These are phyloP conservation scores for Russula sp. DNA, from an alignment of 768 basidiomycete genomes.

Conservation along the genomic window DNA sequence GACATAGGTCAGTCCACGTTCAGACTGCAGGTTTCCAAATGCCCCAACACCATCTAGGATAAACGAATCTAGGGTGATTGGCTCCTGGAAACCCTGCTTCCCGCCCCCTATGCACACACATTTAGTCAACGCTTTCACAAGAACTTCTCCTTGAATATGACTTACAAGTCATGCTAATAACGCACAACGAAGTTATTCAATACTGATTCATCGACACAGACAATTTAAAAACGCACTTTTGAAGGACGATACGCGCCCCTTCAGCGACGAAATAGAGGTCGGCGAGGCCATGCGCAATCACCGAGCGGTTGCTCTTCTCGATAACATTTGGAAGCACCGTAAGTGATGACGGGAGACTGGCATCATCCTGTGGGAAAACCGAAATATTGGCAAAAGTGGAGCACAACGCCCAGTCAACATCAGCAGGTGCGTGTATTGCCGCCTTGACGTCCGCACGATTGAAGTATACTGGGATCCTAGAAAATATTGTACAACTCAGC, in stretches of 20 bases:
- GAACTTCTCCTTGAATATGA: neutral
- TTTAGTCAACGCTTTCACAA: neutral
- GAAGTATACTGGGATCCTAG: slow-evolving; percentile 68
- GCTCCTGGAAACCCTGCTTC: slow-evolving; percentile 69
- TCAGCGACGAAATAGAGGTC: slow-evolving; percentile 74
- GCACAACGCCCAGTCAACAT: slow-evolving; percentile 65
- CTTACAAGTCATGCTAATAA: slow-evolving; percentile 26
- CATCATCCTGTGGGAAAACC: slow-evolving; percentile 63
- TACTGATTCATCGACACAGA: neutral
- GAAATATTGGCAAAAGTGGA: slow-evolving; percentile 48
- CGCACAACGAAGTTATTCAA: neutral
- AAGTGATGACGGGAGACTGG: slow-evolving; percentile 58
- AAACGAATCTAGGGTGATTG: slow-evolving; percentile 63
- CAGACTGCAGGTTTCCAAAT: slow-evolving; percentile 61
- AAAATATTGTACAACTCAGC: neutral
- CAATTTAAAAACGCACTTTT: slow-evolving; percentile 37
- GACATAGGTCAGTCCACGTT: slow-evolving; percentile 64
- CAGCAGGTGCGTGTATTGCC: slow-evolving; percentile 66
- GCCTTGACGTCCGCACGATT: slow-evolving; percentile 63
- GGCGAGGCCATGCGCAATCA: slow-evolving; percentile 69
- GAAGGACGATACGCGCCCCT: slow-evolving; percentile 45
- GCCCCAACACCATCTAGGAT: slow-evolving; percentile 63
- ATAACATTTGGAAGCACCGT: slow-evolving; percentile 71
- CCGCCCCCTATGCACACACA: slow-evolving; percentile 49
- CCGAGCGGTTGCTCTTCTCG: slow-evolving; percentile 64